Evolutionary conservation across 1,284 basidiomycete species (phyloP), one percentile per base, ranked within the genome.

Genomic region (Cryptococcus sp.): DNA sequence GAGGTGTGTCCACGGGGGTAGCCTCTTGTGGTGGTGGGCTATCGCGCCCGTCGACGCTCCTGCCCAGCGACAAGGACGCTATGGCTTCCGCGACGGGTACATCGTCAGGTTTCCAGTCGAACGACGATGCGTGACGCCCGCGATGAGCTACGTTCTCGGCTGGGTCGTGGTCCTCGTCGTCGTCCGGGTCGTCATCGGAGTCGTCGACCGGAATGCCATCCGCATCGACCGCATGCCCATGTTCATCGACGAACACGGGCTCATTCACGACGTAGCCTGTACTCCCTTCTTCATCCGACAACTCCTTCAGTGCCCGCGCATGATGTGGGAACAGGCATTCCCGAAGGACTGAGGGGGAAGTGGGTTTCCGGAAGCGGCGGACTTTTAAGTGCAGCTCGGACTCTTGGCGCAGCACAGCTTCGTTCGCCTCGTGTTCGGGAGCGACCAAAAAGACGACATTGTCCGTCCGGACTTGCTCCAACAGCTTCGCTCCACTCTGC

Each of bases 81-180:
- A 76, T 67, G 3, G 71, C 69, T 31, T 76, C 73, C 47, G 71
- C 71, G 3, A 72, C 54, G 13, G 61, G 57, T 49, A 73, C 64
- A 8, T 64, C 66, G 17, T 64, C 60, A 4, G 66, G 69, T 50
- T 69, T 71, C 71, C 71, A 46, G 47, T 35, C 50, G 48, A 47
- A 25, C 56, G 16, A 15, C 57, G 52, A 23, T 20, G 2, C 10
- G 42, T 25, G n/a, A 11, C 13, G 56, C 42, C 22, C 11, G 15
- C 56, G 50, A 1, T 39, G 40, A 50, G 53, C 59, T 7, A 46
- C 16, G 6, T 47, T 48, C 27, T 50, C 23, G 17, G 46, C 39
- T 54, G 59, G 4, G 50, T 59, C 19, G 54, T 59, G 53, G 52
- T 52, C 31, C 13, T 35, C 8, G 31, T 35, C 22, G 8, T 45